Evolutionary conservation across 176 grass and related monocot genomes (phyloP), one percentile per base, ranked within the genome.

Genomic region (Carex scoparia): DNA sequence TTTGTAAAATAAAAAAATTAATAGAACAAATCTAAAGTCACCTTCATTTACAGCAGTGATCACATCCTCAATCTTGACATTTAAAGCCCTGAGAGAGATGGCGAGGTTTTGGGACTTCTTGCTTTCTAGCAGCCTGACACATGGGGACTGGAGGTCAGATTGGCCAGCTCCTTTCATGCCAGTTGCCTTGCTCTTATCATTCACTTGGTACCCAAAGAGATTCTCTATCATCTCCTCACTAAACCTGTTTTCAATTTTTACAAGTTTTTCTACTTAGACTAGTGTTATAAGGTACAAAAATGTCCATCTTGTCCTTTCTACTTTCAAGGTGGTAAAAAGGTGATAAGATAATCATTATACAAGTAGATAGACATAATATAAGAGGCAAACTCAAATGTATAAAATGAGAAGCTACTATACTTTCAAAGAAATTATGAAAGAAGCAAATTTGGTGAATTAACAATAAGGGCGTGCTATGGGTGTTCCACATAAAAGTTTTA

Each of bases 81-180:
- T 93, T 87, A 91, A 84, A 59, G 95, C 92, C 87, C 94, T 92
- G 28, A 97, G 89, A 83, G 94, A 91, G 65, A 94, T 91, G 35
- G 87, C 89, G 28, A 97, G 86, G 79, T 98, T 94, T 69, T 91
- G 91, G 11, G 94, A 97, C 82, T 97, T 97, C 64, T 94, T 94
- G 77, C 89, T 74, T 87, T 97, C 88, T 62, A 95, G 90, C 76
- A 94, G 87, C 84, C 60, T 85, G 86, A 94, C 80, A 65, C 87
- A 86, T 55, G 90, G 87, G 57, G 89, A 79, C 30, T 77, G 44
- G 60, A 63, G 31, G 66, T 70, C 69, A 33, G 82, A 76, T 3
- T 38, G 18, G 44, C 74, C 23, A 13, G 82, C 40, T 28, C 81
- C 48, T 61, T 88, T 92, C 19, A 81, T 87, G 11, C 62, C 81